Base-by-base conservation (phyloP, 1,284 basidiomycete genomes). In the Ceratobasidium sp. region DNA sequence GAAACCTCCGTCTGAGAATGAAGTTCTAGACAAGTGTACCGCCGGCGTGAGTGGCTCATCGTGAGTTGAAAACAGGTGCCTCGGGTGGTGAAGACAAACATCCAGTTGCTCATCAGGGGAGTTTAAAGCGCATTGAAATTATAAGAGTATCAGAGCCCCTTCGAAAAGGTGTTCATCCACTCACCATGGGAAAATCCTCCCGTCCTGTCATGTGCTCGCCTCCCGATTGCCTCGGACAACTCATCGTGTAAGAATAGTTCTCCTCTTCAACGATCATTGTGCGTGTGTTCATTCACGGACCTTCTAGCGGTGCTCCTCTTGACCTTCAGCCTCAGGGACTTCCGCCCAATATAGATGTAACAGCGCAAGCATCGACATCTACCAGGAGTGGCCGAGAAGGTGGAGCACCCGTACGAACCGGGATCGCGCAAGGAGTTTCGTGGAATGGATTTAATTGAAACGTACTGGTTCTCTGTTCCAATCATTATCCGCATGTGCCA, bases 221-320 rank as follows among this genome's bases (percentile, higher is more conserved):
- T 39, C 17, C 20, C n/a, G 11, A 53, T 23, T 11, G 10, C 83
- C 82, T 5, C 11, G 49, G 49, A 6, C 49, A 53, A 23, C 20
- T 26, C n/a, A 23, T 7, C 20, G n/a, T 23, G 49, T 53, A 23
- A 23, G 49, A 11, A 53, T 23, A 6, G 23, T 6, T 23, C 49
- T 8, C 10, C 10, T 23, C 7, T 23, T 4, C 23, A 53, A 53
- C n/a, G 10, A 23, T 23, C 23, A 20, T 23, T 6, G 5, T 20
- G n/a, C n/a, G 26, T 26, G n/a, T 23, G 17, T 23, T 3, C 23
- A 10, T 23, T 53, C 3, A 53, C 49, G 20, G n/a, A 53, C 26
- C 10, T 23, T 53, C n/a, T 26, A 53, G 49, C 26, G 49, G n/a
- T 45, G 42, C 6, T 8, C 49, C 23, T 8, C n/a, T 6, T 23